Base-by-base conservation (phyloP, 257 asterid species). In the Lithospermum erythrorhizon region DNA sequence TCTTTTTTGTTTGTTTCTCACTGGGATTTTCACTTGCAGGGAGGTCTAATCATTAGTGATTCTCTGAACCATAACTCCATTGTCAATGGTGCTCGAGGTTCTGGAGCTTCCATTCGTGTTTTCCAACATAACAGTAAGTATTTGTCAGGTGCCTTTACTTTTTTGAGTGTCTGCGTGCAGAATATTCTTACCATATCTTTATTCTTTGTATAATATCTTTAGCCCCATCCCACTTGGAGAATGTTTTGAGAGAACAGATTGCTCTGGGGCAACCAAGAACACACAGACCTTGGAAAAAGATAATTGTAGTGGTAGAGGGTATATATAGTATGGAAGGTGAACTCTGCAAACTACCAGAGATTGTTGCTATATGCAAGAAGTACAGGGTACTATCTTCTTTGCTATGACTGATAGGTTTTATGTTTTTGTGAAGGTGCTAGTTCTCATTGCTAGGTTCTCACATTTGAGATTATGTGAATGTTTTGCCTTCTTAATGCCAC, bases 291-390 rank as follows among this genome's bases (percentile, higher is more conserved):
- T 93, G 99, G 99, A 89, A 89, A 69, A 89, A 93, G 81, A 89
- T 93, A 61, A 76, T 93, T 61, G 96, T 93, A 53, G 82, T 93
- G 72, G 99, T 93, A 85, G 99, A 93, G 80, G 99, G 99, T 56
- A 93, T 93, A 72, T 93, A 93, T 79, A 89, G 99, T 74, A 93
- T 93, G 99, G 99, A 93, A 69, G 99, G 99, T 58, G 99, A 93
- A 72, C 81, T 93, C 53, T 93, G 99, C 81, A 75, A 93, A 67
- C 96, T 93, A 66, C 99, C 99, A 55, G 99, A 93, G 76, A 83
- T 93, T 69, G 97, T 93, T 51, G 70, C 95, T 67, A 75, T 89
- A 73, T 89, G 99, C 89, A 93, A 93, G 80, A 93, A 93, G 77
- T 89, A 86, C 83, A 93, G 87, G 97, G 99, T 89, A 73, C 56